Evolutionary conservation across 2,329 filamentous ascomycete species (phyloP).

Genomic region (Aspergillus sergii): DNA sequence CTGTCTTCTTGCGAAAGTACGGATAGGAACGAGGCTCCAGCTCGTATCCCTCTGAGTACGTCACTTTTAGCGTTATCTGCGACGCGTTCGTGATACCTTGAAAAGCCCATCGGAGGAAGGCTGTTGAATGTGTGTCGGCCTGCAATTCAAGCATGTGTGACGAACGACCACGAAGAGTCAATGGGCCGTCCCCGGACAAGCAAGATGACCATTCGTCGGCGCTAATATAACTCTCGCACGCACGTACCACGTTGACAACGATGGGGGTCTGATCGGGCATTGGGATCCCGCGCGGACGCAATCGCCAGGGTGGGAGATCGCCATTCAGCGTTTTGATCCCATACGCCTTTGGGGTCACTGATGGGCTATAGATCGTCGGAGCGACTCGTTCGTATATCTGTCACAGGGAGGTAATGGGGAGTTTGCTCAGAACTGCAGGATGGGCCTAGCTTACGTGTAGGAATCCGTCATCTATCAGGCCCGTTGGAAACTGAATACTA

Average conservation of each 20-base stretch:
- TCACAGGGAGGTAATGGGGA: not conserved
- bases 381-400: constrained; percentile 29
- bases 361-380: not conserved
- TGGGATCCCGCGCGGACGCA: constrained; percentile 43
- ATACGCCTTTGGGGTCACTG: constrained; percentile 27
- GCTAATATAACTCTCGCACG: constrained; percentile 19
- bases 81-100: constrained; percentile 19
- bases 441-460: constrained; percentile 37
- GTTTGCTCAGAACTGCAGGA: not conserved
- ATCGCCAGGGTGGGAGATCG: constrained; percentile 43
- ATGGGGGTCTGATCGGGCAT: constrained; percentile 32
- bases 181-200: not conserved
- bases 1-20: constrained; percentile 42
- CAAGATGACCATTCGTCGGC: constrained; percentile 16
- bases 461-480: constrained; percentile 43
- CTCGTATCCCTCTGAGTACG: constrained; percentile 39
- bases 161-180: constrained; percentile 17
- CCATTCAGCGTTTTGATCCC: constrained; percentile 41
- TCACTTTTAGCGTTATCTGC: constrained; percentile 26
- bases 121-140: constrained; percentile 28
- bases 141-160: constrained; percentile 25
- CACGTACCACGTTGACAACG: constrained; percentile 23
- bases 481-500: constrained; percentile 26
- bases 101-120: constrained; percentile 27
- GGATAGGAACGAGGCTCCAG: constrained; percentile 38